Evolutionary conservation across 2,329 filamentous ascomycete species (phyloP).

Genomic region (Zalaria sp.): DNA sequence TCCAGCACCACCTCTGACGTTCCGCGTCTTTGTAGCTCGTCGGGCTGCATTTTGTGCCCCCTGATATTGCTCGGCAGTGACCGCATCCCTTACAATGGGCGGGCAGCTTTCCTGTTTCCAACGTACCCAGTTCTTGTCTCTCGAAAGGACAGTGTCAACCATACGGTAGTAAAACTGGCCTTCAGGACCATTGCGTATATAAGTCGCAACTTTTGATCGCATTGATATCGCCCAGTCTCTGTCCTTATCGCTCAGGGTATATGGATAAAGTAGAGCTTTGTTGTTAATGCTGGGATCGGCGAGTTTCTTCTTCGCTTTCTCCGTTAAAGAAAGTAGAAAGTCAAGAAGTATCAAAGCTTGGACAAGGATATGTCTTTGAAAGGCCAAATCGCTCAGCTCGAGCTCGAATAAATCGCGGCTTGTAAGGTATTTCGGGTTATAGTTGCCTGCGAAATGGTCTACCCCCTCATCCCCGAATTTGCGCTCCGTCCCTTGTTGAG

Average conservation of each 20-base stretch:
- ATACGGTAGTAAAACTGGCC: conserved; percentile 92
- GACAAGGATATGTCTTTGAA: conserved; percentile 85
- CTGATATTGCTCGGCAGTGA: conserved; percentile 55
- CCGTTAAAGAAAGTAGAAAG: conserved; percentile 81
- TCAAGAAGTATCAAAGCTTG: conserved; percentile 91
- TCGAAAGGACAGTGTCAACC: conserved; percentile 86
- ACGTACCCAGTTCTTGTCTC: conserved; percentile 97
- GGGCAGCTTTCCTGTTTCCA: conserved; percentile 97
- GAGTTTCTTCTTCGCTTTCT: conserved; percentile 67
- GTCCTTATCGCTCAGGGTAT: conserved; percentile 57
- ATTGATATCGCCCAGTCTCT: conserved; percentile 67
- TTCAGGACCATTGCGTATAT: conserved; percentile 66
- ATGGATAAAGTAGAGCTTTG: conserved; percentile 74
- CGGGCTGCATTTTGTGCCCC: conserved; percentile 53
- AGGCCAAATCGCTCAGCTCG: conserved; percentile 90
- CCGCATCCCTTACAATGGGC: conserved; percentile 61
- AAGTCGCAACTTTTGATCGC: conserved; percentile 65
- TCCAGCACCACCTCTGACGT: conserved; percentile 37
- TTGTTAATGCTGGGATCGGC: conserved; percentile 50
- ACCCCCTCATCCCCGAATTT: conserved; percentile 41
- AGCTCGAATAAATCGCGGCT: conserved; percentile 91
- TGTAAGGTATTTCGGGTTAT: conserved; percentile 98
- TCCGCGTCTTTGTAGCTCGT: conserved; percentile 50
- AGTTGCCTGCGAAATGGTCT: conserved; percentile 52
- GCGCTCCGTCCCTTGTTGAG: conserved; percentile 52